Percentiles rank a stretch among this genome's conserved stretches.
phyloP scores from a whole-genome alignment of 2,329 filamentous ascomycete genomes.

The Colletotrichum limetticola region DNA sequence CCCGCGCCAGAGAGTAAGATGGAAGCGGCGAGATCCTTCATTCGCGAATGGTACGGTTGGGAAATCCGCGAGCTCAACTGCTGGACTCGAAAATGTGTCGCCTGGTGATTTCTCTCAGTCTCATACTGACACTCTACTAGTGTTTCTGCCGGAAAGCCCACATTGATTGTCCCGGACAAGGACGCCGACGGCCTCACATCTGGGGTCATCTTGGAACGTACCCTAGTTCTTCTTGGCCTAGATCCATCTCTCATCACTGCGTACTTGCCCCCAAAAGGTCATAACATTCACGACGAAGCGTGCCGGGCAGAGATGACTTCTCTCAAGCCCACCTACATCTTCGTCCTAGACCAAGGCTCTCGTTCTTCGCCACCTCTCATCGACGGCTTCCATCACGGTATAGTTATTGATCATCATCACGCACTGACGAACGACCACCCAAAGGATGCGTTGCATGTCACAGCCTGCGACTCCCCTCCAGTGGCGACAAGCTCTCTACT shows the following conservation, averaged over 20 bases:
- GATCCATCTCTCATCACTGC: constrained; percentile 61
- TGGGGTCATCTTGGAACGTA: constrained; percentile 71
- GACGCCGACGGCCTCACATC: constrained; percentile 75
- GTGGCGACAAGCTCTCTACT: constrained; percentile 73
- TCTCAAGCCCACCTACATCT: constrained; percentile 49
- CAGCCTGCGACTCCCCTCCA: constrained; percentile 71
- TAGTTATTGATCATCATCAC: constrained; percentile 75
- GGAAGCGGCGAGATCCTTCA: constrained; percentile 63
- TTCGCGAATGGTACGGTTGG: constrained; percentile 64
- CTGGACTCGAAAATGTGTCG: background rate
- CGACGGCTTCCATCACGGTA: constrained; percentile 56
- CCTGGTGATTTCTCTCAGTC: background rate
- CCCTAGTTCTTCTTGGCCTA: constrained; percentile 68
- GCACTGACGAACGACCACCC: constrained; percentile 67
- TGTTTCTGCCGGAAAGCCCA: constrained; percentile 59
- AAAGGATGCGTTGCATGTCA: constrained; percentile 62
- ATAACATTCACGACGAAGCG: constrained; percentile 63
- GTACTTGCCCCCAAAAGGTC: constrained; percentile 70
- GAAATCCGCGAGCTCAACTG: background rate
- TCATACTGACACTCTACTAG: constrained; percentile 47
- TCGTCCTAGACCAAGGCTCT: constrained; percentile 52
- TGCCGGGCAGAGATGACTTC: constrained; percentile 65
- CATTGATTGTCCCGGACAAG: constrained; percentile 74
- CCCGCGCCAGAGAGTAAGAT: constrained; percentile 69
- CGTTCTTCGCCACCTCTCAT: constrained; percentile 60